A percentile compares a stretch with the other conserved stretches of the same genome.
Conservation (phyloP, 2,329 filamentous ascomycete genomes). For the Aureobasidium musti region DNA sequence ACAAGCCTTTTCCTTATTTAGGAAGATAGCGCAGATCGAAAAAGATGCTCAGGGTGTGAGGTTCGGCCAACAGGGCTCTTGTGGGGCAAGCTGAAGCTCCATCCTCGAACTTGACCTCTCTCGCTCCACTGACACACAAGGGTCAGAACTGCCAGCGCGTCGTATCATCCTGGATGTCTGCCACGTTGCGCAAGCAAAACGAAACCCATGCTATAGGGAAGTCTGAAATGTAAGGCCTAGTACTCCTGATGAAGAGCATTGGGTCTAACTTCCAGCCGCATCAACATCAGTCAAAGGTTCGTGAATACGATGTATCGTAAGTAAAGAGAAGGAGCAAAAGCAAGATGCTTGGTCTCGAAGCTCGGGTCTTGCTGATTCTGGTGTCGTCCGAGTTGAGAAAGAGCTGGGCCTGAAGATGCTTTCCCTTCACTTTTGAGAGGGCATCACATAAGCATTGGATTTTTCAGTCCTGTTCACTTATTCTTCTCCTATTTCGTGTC, state of each 20-base stretch:
- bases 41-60: not conserved
- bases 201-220: not conserved
- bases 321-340: not conserved
- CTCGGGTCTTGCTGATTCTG: not conserved
- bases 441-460: not conserved
- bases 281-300: not conserved
- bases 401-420: not conserved
- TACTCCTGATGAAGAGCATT: not conserved
- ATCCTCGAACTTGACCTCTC: not conserved
- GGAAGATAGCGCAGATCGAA: too few relatives aligned
- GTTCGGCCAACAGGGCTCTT: not conserved
- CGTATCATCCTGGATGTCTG: too few relatives aligned
- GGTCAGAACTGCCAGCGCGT: too few relatives aligned
- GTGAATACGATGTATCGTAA: not conserved
- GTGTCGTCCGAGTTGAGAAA: not conserved
- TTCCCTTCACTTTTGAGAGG: constrained; percentile 1
- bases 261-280: not conserved
- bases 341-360: too few relatives aligned
- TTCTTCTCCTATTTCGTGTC: not conserved
- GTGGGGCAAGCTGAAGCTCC: not conserved
- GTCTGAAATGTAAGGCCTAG: not conserved
- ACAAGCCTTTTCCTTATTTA: too few relatives aligned
- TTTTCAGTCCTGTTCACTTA: not conserved
- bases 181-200: not conserved
- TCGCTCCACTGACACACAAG: not conserved